Percentiles rank a stretch among this genome's conserved stretches.
Evolutionary conservation across 2,329 filamentous ascomycete species (phyloP).

Genomic region (Cercospora sesami): DNA sequence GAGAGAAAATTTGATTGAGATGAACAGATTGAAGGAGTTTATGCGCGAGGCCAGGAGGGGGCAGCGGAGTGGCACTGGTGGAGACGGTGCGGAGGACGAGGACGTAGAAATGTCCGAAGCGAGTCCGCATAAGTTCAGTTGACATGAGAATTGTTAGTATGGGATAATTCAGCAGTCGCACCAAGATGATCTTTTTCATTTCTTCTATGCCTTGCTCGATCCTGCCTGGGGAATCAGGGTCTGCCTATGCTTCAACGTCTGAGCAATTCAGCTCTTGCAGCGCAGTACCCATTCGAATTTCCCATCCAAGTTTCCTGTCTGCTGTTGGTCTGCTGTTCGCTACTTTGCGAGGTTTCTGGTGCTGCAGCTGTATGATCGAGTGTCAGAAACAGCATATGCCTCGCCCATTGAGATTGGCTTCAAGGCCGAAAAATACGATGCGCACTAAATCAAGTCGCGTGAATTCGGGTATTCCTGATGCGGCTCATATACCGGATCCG

Average conservation of each 20-base stretch:
- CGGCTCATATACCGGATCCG: background rate
- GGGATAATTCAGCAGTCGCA: background rate
- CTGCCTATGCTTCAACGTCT: background rate
- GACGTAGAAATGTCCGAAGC: slow-evolving; percentile 4
- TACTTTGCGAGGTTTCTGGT: background rate
- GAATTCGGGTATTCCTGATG: background rate
- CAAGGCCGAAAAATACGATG: background rate
- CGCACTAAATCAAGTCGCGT: background rate
- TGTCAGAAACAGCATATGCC: background rate
- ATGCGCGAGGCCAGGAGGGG: background rate
- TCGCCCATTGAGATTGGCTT: background rate
- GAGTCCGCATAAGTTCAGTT: slow-evolving; percentile 10
- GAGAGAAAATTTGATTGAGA: background rate
- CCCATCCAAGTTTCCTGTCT: background rate
- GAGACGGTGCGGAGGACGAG: background rate
- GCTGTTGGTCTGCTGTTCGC: background rate
- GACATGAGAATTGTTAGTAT: background rate
- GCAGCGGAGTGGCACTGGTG: background rate
- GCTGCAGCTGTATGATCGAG: background rate
- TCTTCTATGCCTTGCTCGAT: background rate
- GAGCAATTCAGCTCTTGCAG: background rate
- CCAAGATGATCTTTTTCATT: background rate
- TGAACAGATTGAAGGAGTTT: background rate
- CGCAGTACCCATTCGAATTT: background rate
- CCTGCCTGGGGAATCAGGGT: background rate